These are phyloP conservation scores for Sugiyamaella pinicola DNA, from an alignment of 1,139 yeast genomes.

Conservation along the genomic window DNA sequence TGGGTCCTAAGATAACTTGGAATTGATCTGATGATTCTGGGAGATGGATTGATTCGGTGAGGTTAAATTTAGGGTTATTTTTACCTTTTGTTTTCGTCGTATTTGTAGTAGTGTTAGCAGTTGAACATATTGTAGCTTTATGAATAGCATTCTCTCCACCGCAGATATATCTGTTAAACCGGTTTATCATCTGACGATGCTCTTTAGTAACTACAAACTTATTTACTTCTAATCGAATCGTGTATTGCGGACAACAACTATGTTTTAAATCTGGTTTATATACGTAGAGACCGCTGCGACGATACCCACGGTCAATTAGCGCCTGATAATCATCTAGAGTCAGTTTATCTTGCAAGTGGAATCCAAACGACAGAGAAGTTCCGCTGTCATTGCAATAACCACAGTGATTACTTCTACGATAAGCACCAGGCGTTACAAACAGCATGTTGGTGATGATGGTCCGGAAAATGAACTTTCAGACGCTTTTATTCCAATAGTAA, in stretches of 20 bases:
- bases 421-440: slow-evolving; percentile 24
- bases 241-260: slow-evolving; percentile 80
- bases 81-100: slow-evolving; percentile 21
- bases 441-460: slow-evolving; percentile 9
- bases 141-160: no score
- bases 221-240: slow-evolving; percentile 64
- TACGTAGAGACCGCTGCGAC: slow-evolving; percentile 74
- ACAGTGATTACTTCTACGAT: slow-evolving; percentile 46
- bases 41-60: slow-evolving; percentile 33
- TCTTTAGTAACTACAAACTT: slow-evolving; percentile 60
- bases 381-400: slow-evolving; percentile 53
- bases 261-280: slow-evolving; percentile 74
- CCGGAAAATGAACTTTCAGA: no score
- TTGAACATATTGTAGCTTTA: no score
- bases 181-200: slow-evolving; percentile 63
- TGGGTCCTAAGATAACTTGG: slow-evolving; percentile 55
- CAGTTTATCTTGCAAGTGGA: slow-evolving; percentile 49
- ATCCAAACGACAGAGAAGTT: slow-evolving; percentile 47
- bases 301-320: slow-evolving; percentile 69
- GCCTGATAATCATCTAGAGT: slow-evolving; percentile 58
- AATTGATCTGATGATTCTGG: slow-evolving; percentile 42
- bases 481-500: no score
- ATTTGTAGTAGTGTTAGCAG: no score
- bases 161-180: slow-evolving; percentile 54
- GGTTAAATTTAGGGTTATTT: slow-evolving; percentile 39